Conservation (phyloP, 805 yeast species). For the Monosporozyma servazzii region DNA sequence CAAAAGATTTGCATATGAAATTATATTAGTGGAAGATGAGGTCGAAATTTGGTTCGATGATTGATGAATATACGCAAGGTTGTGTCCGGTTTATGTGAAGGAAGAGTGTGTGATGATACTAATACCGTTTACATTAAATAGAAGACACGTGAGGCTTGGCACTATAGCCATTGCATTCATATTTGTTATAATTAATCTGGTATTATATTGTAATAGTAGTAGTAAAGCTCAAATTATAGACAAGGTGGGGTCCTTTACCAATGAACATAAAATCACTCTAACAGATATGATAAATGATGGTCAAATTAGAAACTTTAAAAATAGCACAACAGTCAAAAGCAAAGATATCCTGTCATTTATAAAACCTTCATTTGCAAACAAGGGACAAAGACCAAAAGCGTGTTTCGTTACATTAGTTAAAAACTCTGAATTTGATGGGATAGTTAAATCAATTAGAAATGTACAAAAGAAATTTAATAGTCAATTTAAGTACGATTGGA, state of each 20-base stretch:
- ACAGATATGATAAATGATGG: neutral
- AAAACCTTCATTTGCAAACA: constrained; percentile 12
- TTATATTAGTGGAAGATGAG: too few species aligned
- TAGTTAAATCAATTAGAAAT: constrained; percentile 48
- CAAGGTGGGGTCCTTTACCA: neutral
- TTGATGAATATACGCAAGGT: too few species aligned
- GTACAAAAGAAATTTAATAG: constrained; percentile 58
- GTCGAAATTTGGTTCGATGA: too few species aligned
- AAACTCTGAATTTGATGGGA: constrained; percentile 48
- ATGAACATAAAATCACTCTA: neutral
- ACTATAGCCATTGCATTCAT: neutral
- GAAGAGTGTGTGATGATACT: neutral
- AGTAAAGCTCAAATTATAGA: neutral
- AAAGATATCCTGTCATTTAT: constrained; percentile 3
- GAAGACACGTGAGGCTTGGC: neutral
- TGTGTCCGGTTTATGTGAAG: too few species aligned
- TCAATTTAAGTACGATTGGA: constrained; percentile 62
- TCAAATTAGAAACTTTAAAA: too few species aligned
- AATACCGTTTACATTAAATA: neutral
- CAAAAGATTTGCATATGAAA: too few species aligned
- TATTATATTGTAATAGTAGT: neutral
- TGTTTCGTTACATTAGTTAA: constrained; percentile 61
- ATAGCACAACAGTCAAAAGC: too few species aligned
- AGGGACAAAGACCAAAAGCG: constrained; percentile 36
- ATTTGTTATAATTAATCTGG: neutral